Base-by-base conservation (phyloP, 139 green algal genomes). In the Nannochloris sp. region DNA sequence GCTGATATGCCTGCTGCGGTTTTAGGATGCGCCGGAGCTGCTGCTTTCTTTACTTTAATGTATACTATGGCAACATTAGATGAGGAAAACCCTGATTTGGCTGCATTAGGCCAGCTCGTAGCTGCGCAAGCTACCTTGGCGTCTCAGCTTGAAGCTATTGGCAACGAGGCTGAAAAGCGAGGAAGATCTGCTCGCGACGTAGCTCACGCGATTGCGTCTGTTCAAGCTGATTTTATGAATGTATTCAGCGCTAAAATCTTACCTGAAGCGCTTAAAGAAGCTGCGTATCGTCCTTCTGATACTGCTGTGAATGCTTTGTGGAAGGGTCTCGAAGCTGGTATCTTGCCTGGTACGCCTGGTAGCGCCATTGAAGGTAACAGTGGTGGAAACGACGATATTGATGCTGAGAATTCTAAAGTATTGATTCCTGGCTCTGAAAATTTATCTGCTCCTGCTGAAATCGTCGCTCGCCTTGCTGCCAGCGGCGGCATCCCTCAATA, bases 201-300 rank as follows among this genome's bases (percentile, higher is more conserved):
- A 51, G 42, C 19, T 19, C 42, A 51, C 19, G 42, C 30, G 36
- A 30, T 25, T 33, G 56, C 56, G 4, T 24, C n/a, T 15, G 19
- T 33, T 12, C 34, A 65, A 48, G 51, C 36, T 29, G 68, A 76
- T 34, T 5, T 64, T 19, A 37, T 65, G 24, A 14, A 45, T 2
- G 36, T 70, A 15, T 71, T 76, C 38, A 61, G 37, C 39, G 42
- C 30, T 35, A n/a, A 35, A 30, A 72, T 58, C 24, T 15, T 61
- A 27, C 45, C 36, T 39, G 62, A 55, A 5, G 15, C 30, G 30
- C 55, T 66, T 30, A 48, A 35, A 27, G 31, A 39, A 2, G 36
- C 36, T 1, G 42, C 23, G 25, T 57, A 59, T 30, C 19, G 25
- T 7, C 62, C 70, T 25, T 44, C 42, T 1, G 62, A 67, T 14